phyloP scores from a whole-genome alignment of 768 basidiomycete species.

The Postia placenta region DNA sequence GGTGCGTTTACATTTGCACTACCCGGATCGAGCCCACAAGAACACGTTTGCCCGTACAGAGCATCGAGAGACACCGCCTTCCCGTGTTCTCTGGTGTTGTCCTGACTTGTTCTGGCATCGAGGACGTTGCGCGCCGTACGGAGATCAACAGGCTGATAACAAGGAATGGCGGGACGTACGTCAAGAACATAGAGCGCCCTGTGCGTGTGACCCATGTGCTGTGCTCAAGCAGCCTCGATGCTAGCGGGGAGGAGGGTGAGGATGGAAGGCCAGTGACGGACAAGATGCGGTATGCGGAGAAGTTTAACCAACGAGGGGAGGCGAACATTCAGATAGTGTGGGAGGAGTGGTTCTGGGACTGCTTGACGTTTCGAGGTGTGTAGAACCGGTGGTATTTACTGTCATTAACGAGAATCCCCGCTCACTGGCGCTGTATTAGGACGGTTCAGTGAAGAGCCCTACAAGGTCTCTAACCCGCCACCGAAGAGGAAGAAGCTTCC shows the following conservation, averaged over 20 bases:
- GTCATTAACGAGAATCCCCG: not conserved
- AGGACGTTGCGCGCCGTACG: constrained; percentile 51
- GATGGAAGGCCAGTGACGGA: constrained; percentile 46
- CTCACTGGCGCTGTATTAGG: constrained; percentile 32
- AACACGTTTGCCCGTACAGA: constrained; percentile 42
- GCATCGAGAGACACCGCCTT: constrained; percentile 52
- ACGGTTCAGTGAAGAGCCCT: constrained; percentile 56
- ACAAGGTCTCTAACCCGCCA: constrained; percentile 53
- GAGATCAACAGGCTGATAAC: constrained; percentile 59
- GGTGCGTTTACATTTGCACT: constrained; percentile 34
- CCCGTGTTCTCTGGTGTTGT: constrained; percentile 67
- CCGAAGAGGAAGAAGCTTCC: constrained; percentile 44
- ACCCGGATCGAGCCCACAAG: not conserved
- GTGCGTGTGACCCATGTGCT: constrained; percentile 82
- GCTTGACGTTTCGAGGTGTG: constrained; percentile 52
- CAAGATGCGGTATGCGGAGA: constrained; percentile 75
- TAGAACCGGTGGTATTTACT: not conserved
- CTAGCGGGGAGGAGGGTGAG: too few species aligned
- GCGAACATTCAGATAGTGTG: constrained; percentile 76
- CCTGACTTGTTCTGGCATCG: constrained; percentile 72
- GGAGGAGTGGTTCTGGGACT: constrained; percentile 99
- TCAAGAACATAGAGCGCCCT: constrained; percentile 72
- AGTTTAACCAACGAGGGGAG: constrained; percentile 64
- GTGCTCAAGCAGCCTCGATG: constrained; percentile 47
- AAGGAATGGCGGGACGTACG: constrained; percentile 58